These are phyloP conservation scores for Mrakia gelida DNA, from an alignment of 768 basidiomycete genomes.

Conservation along the genomic window DNA sequence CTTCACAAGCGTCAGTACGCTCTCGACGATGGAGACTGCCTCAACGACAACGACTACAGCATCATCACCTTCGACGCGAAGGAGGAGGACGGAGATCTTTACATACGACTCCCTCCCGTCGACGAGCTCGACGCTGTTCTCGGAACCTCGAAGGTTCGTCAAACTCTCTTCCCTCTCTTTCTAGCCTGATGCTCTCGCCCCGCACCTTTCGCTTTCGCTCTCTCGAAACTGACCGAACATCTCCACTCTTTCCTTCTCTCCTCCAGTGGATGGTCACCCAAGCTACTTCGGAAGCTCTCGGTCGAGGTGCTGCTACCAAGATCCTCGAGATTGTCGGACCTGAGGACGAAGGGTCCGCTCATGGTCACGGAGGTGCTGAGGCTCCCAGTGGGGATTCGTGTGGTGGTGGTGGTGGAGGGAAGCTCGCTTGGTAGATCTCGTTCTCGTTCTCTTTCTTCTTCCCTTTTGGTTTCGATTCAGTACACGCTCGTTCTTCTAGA, in stretches of 20 bases:
- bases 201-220: no score
- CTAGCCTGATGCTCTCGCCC: neutral
- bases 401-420: constrained; percentile 19
- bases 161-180: no score
- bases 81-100: constrained; percentile 49
- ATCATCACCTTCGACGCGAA: constrained; percentile 53
- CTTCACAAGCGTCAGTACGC: constrained; percentile 66
- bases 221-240: no score
- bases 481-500: neutral
- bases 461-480: neutral
- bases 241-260: no score
- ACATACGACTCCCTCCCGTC: constrained; percentile 54
- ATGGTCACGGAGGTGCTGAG: neutral
- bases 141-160: constrained; percentile 51
- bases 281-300: constrained; percentile 38
- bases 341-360: constrained; percentile 27
- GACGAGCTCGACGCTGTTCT: constrained; percentile 59
- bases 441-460: neutral
- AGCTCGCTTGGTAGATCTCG: constrained; percentile 19
- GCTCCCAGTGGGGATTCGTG: neutral
- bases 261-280: constrained; percentile 54
- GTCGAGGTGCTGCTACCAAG: constrained; percentile 37
- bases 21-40: constrained; percentile 55
- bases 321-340: constrained; percentile 37
- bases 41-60: constrained; percentile 58